A percentile compares a stretch with the other conserved stretches of the same genome.
Conservation (phyloP, 75 land plant species). For the Cunninghamia lanceolata region DNA sequence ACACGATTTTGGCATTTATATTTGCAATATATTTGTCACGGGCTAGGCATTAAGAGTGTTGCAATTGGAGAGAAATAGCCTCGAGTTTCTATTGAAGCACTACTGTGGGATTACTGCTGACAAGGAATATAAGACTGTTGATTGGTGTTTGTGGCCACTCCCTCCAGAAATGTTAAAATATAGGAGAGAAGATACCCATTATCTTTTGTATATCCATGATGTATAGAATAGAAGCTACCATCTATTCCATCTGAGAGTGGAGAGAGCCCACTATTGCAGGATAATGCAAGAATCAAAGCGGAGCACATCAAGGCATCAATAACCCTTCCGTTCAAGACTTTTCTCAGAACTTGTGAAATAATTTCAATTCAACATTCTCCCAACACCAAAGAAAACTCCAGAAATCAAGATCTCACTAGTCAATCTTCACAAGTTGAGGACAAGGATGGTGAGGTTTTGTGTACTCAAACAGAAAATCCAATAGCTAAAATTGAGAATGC, state of each 20-base stretch:
- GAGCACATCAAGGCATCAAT: conserved; percentile 61
- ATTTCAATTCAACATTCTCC: not conserved
- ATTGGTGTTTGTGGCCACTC: conserved; percentile 90
- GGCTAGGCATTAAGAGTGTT: too few relatives aligned
- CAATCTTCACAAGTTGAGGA: not conserved
- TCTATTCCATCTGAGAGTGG: conserved; percentile 28
- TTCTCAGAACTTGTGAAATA: conserved; percentile 11
- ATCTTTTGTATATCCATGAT: conserved; percentile 77
- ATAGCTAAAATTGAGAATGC: not conserved
- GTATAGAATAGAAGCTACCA: conserved; percentile 45
- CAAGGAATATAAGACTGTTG: conserved; percentile 76
- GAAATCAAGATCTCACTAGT: too few relatives aligned
- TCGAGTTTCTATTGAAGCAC: too few relatives aligned
- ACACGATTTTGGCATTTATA: conserved; percentile 37
- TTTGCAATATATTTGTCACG: conserved; percentile 33
- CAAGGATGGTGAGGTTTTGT: not conserved
- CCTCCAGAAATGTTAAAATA: conserved; percentile 83
- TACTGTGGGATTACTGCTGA: too few relatives aligned
- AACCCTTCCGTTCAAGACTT: conserved; percentile 46
- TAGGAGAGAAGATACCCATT: conserved; percentile 94
- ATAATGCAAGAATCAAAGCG: conserved; percentile 21
- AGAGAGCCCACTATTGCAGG: conserved; percentile 63
- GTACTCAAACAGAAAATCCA: not conserved
- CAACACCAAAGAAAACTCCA: not conserved
- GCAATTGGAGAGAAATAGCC: too few relatives aligned